Evolutionary conservation across 257 asterid species (phyloP).

Genomic region (Datura wrightii): DNA sequence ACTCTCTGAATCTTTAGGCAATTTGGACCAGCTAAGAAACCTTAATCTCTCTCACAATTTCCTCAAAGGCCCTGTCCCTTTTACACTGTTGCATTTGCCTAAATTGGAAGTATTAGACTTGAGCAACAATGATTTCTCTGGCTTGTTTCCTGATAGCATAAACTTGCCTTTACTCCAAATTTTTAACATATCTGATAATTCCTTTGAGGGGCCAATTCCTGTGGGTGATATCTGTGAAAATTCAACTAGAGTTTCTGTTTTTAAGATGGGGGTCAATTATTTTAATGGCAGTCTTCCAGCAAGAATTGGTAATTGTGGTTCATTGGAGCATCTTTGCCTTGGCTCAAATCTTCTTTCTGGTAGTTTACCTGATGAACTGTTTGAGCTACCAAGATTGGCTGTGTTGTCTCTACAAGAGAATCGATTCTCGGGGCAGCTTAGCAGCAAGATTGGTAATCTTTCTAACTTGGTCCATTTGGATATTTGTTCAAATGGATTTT

Average conservation of each 20-base stretch:
- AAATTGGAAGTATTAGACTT: slow-evolving; percentile 60
- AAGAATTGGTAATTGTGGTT: slow-evolving; percentile 61
- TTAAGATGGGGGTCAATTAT: slow-evolving; percentile 53
- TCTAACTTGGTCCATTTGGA: slow-evolving; percentile 63
- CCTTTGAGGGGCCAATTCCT: slow-evolving; percentile 58
- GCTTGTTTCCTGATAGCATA: slow-evolving; percentile 47
- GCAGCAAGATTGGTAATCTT: slow-evolving; percentile 61
- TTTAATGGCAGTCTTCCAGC: slow-evolving; percentile 52
- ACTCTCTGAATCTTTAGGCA: slow-evolving; percentile 59
- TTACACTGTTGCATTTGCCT: slow-evolving; percentile 58
- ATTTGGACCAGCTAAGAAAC: slow-evolving; percentile 65
- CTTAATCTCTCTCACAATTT: slow-evolving; percentile 70
- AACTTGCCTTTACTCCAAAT: slow-evolving; percentile 60
- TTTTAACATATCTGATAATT: slow-evolving; percentile 62
- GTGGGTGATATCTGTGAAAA: slow-evolving; percentile 58
- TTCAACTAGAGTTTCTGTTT: slow-evolving; percentile 52
- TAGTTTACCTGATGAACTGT: slow-evolving; percentile 66
- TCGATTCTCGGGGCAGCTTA: slow-evolving; percentile 59
- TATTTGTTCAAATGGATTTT: slow-evolving; percentile 59
- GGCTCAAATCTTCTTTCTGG: slow-evolving; percentile 60
- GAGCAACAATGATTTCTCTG: slow-evolving; percentile 59
- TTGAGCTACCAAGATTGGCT: slow-evolving; percentile 49
- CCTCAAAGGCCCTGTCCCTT: slow-evolving; percentile 63
- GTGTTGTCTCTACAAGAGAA: slow-evolving; percentile 60
- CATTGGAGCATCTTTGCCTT: slow-evolving; percentile 57